Base-by-base conservation (phyloP, 805 yeast genomes). In the Osmozyma mogii region DNA sequence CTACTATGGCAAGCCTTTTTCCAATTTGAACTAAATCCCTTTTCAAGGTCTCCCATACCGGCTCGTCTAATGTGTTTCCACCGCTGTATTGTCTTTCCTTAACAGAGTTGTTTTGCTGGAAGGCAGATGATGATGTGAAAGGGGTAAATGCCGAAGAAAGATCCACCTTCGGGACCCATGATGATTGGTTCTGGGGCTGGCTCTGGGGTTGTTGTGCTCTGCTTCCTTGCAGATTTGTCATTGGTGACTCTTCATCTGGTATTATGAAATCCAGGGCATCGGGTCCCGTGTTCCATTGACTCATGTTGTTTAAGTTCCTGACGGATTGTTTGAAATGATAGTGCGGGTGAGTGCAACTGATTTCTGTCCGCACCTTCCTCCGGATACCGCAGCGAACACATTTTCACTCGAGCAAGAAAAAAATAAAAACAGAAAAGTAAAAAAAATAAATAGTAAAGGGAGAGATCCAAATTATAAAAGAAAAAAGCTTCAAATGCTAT, bases 21-120 rank as follows among this genome's bases (percentile, higher is more conserved):
- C 52, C 60, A 15, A 63, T 61, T 30, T 57, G 61, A 4, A 41
- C 28, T 11, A 61, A 34, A 36, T 63, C 70, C 31, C 68, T 43
- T 17, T 47, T 45, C 37, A 78, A 52, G 0, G 87, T 78, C 18
- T 63, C 56, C 45, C 60, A 48, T 6, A 78, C 78, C 0, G 85
- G 83, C 52, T 78, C 87, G 45, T 79, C 84, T 9, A 78, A 54
- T 3, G 87, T 78, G 45, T 78, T 81, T 17, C 83, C 82, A 2
- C 85, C 85, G 13, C 74, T 49, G 45, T 67, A 75, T 37, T 71
- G 77, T 27, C 72, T 57, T 45, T 72, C 78, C 25, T 48, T 43
- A 22, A 60, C 44, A 21, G 43, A 49, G 31, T 31, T 35, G 18
- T 27, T 23, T 7, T 31, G 28, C 30, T 30, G 40, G 17, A 41